A percentile compares a stretch with the other conserved stretches of the same genome.
Conservation (phyloP, 148 eudicot species). For the Camellia granthamiana region DNA sequence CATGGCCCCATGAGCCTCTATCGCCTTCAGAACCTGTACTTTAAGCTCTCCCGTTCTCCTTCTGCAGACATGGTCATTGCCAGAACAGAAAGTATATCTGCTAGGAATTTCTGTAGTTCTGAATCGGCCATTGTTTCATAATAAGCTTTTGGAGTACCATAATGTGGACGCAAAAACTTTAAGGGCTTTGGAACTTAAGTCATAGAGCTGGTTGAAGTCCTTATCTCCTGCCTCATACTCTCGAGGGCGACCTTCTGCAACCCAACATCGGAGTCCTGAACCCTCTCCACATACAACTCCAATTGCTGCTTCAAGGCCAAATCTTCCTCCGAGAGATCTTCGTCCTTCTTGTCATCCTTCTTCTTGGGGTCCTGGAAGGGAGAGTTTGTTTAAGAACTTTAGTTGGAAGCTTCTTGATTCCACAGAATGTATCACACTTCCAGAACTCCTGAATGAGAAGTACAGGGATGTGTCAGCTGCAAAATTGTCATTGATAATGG, state of each 20-base stretch:
- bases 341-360: conserved; percentile 26
- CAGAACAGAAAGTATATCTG: conserved; percentile 93
- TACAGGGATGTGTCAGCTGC: neutral
- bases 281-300: conserved; percentile 88
- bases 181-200: conserved; percentile 96
- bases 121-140: conserved; percentile 68
- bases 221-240: conserved; percentile 97
- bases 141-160: conserved; percentile 72
- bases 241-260: conserved; percentile 82
- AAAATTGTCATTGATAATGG: neutral
- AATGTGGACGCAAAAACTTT: conserved; percentile 91
- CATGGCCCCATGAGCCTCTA: conserved; percentile 99
- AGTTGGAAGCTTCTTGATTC: conserved; percentile 28
- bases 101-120: conserved; percentile 75
- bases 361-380: conserved; percentile 36
- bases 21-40: conserved; percentile 94
- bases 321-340: conserved; percentile 74
- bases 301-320: conserved; percentile 88
- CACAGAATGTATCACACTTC: neutral
- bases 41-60: conserved; percentile 95
- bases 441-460: conserved; percentile 20
- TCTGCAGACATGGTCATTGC: conserved; percentile 96
- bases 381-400: conserved; percentile 25
- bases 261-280: conserved; percentile 71
- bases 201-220: conserved; percentile 94